Percentiles rank a stretch among this genome's conserved stretches.
Evolutionary conservation across 164 flowering plant genomes (phyloP).

Genomic region (Nymphaea colorata): DNA sequence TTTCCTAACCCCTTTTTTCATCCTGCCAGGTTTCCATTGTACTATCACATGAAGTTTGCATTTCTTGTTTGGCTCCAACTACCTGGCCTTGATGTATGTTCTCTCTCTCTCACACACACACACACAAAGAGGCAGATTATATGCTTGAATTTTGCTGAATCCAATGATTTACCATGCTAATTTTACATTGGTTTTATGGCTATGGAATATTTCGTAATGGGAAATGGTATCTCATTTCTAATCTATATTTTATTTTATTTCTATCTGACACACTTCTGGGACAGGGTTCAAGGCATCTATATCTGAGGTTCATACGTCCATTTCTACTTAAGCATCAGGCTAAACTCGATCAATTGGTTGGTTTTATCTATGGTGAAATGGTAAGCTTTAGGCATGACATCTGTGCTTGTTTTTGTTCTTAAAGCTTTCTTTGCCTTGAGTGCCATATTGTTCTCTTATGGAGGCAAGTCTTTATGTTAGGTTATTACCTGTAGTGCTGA

Average conservation of each 20-base stretch:
- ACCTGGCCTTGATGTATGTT: slow-evolving; percentile 50
- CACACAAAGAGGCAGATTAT: too few relatives aligned
- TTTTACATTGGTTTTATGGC: too few relatives aligned
- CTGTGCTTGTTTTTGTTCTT: neutral
- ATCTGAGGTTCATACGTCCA: slow-evolving; percentile 3
- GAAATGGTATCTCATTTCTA: neutral
- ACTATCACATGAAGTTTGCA: slow-evolving; percentile 81
- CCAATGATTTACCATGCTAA: too few relatives aligned
- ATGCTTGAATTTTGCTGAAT: too few relatives aligned
- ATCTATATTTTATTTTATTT: neutral
- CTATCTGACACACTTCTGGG: neutral
- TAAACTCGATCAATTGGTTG: slow-evolving; percentile 5
- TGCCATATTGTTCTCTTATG: neutral
- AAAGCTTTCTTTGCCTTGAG: neutral
- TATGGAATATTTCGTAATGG: too few relatives aligned
- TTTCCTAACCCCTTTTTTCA: neutral
- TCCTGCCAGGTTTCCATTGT: slow-evolving; percentile 61
- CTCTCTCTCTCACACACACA: neutral
- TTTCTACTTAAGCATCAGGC: slow-evolving; percentile 6
- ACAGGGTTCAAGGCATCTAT: slow-evolving; percentile 7
- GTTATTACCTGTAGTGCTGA: too few relatives aligned
- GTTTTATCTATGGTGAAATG: slow-evolving; percentile 3
- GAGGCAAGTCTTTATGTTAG: neutral
- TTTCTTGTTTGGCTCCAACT: slow-evolving; percentile 97
- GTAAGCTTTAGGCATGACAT: neutral